Conservation (phyloP, 345 rosid genomes). For the Dovyalis caffra region DNA sequence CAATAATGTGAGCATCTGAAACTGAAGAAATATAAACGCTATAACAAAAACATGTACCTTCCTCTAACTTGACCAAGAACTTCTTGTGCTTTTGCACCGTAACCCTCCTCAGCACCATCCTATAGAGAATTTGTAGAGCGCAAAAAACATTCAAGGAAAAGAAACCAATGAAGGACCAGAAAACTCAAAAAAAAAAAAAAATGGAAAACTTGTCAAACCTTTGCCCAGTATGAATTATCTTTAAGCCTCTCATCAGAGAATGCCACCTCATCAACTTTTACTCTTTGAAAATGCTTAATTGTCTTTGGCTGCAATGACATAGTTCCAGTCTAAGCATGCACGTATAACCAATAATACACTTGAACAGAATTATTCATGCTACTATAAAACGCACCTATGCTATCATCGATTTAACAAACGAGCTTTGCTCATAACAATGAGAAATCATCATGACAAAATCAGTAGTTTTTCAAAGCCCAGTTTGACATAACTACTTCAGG, state of each 20-base stretch:
- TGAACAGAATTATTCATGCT: not conserved
- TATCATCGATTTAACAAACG: not conserved
- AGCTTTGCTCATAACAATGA: not conserved
- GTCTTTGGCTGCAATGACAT: conserved; percentile 57
- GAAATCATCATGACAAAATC: not conserved
- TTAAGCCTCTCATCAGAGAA: conserved; percentile 70
- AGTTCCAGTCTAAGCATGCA: not conserved
- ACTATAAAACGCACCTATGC: not conserved
- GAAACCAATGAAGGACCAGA: not conserved
- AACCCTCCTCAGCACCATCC: conserved; percentile 83
- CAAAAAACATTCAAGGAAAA: not conserved
- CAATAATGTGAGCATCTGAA: not conserved
- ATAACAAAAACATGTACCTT: conserved; percentile 45
- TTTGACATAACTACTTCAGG: not conserved
- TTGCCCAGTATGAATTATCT: conserved; percentile 93
- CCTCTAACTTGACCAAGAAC: conserved; percentile 94
- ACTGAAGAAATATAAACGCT: not conserved
- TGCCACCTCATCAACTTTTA: conserved; percentile 67
- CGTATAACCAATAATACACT: not conserved
- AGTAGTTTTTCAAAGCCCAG: not conserved
- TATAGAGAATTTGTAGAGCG: conserved; percentile 21
- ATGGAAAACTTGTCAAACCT: conserved; percentile 44
- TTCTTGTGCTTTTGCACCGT: conserved; percentile 96
- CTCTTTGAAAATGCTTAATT: conserved; percentile 69
- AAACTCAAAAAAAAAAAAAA: not conserved